These are phyloP conservation scores for Cicer judaicum DNA, from an alignment of 306 rosid species.

Conservation along the genomic window DNA sequence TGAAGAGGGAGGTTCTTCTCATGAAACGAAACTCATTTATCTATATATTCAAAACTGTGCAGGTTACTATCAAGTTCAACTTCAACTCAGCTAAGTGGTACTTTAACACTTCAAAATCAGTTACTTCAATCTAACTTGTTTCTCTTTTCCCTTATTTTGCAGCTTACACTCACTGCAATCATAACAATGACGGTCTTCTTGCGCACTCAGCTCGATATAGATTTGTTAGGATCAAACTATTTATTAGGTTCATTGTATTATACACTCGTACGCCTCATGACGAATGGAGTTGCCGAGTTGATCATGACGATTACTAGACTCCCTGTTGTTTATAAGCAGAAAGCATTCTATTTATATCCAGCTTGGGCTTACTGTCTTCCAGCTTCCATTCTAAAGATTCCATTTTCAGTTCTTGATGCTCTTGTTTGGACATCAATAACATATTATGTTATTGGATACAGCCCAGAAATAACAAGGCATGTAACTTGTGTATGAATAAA, in stretches of 20 bases:
- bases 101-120: conserved; percentile 9
- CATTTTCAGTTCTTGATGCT: conserved; percentile 61
- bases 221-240: conserved; percentile 58
- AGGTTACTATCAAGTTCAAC: conserved; percentile 54
- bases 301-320: conserved; percentile 70
- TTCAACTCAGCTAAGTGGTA: conserved; percentile 22
- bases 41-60: conserved; percentile 73
- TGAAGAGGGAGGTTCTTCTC: conserved; percentile 76
- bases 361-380: conserved; percentile 72
- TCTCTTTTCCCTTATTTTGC: conserved; percentile 37
- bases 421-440: conserved; percentile 64
- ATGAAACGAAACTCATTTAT: conserved; percentile 75
- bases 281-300: conserved; percentile 83
- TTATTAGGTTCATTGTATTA: conserved; percentile 75
- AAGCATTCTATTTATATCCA: conserved; percentile 62
- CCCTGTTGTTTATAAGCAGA: conserved; percentile 67
- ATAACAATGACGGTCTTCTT: conserved; percentile 81
- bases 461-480: conserved; percentile 65
- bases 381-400: conserved; percentile 60
- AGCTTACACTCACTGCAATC: conserved; percentile 69
- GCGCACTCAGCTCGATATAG: conserved; percentile 60
- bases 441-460: conserved; percentile 67
- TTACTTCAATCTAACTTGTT: conserved; percentile 26
- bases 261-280: conserved; percentile 68
- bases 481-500: conserved; percentile 17